These are phyloP conservation scores for Cryptosporidium meleagridis DNA, from an alignment of 169 alveolate genomes.

Conservation along the genomic window DNA sequence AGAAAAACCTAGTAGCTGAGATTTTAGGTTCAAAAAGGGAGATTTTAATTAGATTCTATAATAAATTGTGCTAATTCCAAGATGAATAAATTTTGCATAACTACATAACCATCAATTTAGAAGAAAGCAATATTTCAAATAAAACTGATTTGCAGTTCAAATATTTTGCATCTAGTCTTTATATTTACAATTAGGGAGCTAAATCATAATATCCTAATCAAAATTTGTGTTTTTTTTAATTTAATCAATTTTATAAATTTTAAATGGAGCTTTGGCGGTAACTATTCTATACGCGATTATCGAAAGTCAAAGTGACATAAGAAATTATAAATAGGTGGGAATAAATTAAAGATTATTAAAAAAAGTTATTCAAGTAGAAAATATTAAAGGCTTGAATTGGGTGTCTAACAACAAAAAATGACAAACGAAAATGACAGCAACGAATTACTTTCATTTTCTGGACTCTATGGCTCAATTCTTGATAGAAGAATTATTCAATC, in stretches of 20 bases:
- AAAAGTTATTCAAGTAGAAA: conserved; percentile 3
- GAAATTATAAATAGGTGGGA: neutral
- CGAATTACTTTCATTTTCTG: conserved; percentile 27
- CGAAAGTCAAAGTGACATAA: conserved; percentile 3
- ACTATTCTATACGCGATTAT: neutral
- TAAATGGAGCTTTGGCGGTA: neutral
- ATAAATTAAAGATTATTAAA: neutral
- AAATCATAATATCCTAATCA: neutral
- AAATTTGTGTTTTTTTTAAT: neutral
- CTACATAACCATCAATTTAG: neutral
- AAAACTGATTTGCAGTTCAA: too few species aligned
- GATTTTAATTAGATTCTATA: neutral
- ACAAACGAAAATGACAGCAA: neutral
- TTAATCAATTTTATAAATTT: neutral
- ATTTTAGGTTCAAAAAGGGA: neutral
- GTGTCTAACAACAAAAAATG: neutral
- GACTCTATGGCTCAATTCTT: conserved; percentile 32
- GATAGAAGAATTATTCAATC: conserved; percentile 66
- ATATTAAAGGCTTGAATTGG: neutral
- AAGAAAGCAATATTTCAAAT: neutral
- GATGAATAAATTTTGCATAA: neutral
- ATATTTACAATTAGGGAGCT: neutral
- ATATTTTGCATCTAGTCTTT: too few species aligned
- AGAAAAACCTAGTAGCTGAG: neutral
- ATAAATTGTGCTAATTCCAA: neutral